Evolutionary conservation across 805 yeast genomes (phyloP).

Genomic region (Osmozyma mogii): DNA sequence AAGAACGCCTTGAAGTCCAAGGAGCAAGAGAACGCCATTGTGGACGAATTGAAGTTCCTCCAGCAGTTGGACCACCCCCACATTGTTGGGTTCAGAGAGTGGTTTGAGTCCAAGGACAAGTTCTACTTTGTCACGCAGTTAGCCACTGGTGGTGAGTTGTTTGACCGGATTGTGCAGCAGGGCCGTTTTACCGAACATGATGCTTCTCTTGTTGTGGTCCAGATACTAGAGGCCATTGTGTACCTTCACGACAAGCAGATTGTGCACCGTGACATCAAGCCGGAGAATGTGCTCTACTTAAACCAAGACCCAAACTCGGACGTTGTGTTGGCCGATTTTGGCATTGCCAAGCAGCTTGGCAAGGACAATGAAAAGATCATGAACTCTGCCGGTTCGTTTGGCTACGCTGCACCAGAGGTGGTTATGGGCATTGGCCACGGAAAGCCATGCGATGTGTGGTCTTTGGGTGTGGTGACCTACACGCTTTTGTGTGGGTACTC

Average conservation of each 20-base stretch:
- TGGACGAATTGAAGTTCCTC: conserved; percentile 69
- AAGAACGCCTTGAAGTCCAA: conserved; percentile 79
- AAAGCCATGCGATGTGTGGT: conserved; percentile 94
- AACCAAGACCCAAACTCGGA: conserved; percentile 48
- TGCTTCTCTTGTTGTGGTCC: conserved; percentile 68
- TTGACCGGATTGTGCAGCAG: conserved; percentile 72
- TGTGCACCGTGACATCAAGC: conserved; percentile 92
- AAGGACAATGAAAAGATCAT: conserved; percentile 53
- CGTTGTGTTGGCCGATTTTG: conserved; percentile 89
- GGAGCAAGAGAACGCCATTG: conserved; percentile 50
- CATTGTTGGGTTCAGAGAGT: conserved; percentile 83
- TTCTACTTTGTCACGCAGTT: conserved; percentile 89
- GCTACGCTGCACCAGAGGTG: conserved; percentile 96
- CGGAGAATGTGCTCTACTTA: conserved; percentile 81
- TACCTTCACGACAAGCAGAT: conserved; percentile 72
- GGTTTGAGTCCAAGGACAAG: conserved; percentile 91
- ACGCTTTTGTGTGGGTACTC: conserved; percentile 88
- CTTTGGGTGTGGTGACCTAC: conserved; percentile 86
- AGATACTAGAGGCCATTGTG: conserved; percentile 67
- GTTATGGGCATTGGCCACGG: conserved; percentile 80
- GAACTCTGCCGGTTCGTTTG: conserved; percentile 84
- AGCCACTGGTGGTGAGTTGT: conserved; percentile 94
- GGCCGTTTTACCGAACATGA: conserved; percentile 87
- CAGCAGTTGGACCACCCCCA: conserved; percentile 70
- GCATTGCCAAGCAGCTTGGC: conserved; percentile 76